Evolutionary conservation across 108 stramenopile species (phyloP), one percentile per base, ranked within the genome.

Genomic region (Pseudonitzschia multistriata): DNA sequence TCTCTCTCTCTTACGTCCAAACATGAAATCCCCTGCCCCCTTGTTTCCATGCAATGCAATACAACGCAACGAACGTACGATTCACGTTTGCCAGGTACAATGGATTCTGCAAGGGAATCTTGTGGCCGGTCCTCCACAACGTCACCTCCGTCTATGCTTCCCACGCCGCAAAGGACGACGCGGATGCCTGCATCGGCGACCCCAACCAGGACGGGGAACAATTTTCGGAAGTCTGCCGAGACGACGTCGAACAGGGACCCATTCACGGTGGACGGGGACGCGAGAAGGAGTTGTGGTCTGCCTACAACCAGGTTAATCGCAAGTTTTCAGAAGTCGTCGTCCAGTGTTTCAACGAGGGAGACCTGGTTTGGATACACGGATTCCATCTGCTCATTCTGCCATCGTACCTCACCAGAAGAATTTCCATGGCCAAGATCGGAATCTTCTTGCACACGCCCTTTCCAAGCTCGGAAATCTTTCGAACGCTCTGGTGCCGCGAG

Each of bases 371-470:
- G 99, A 94, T 98, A 8, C 98, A 99, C 74, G 98, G 98, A 63
- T 99, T 97, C 80, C 97, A 98, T 81, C 74, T 99, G 35, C 82
- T 98, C 80, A 91, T 99, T n/a, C 72, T 99, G 59, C 98, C 98
- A 3, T 97, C 96, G 42, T 92, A 90, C 67, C 78, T 96, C 61
- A 95, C 90, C 6, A 78, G 90, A 49, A 75, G 97, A 33, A 79
- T 99, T 35, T 80, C 88, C 35, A 94, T 95, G 85, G 82, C 82
- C 49, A 94, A 96, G 74, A 84, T 89, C 79, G 91, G 83, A 52
- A 96, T 98, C 66, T 99, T 98, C 81, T 69, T 99, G 49, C 99
- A 99, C 86, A 97, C 96, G 1, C 98, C 99, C 53, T 99, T 99
- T 73, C 99, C 99, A n/a, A 95, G 93, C 55, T 93, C 93, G 15